Evolutionary conservation across 192 early-diverging fungal species (phyloP).

Genomic region (Irineochytrium annulatum): DNA sequence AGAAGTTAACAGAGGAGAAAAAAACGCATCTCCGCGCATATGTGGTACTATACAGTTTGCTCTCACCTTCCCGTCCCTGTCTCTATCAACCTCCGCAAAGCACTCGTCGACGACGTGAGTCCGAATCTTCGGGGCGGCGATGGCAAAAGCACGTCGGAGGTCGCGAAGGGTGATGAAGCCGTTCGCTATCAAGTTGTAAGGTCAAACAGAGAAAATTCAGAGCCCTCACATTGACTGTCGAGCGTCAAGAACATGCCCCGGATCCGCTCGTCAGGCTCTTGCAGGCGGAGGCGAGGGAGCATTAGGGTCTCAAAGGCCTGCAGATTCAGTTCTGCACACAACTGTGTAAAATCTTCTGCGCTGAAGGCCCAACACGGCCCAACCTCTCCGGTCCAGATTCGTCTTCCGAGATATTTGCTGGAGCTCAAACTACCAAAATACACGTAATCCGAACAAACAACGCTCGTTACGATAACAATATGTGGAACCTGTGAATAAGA

Average conservation of each 20-base stretch:
- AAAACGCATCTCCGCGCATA: neutral
- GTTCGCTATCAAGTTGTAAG: conserved; percentile 4
- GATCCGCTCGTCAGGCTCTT: conserved; percentile 22
- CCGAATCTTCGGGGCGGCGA: conserved; percentile 16
- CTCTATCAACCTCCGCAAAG: conserved; percentile 26
- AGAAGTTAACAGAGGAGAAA: neutral
- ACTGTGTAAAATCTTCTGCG: neutral
- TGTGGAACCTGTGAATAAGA: neutral
- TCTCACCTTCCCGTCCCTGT: conserved; percentile 17
- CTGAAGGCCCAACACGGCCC: neutral
- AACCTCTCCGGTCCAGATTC: conserved; percentile 10
- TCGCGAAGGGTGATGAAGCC: conserved; percentile 28
- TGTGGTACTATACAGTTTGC: neutral
- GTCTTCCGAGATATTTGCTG: neutral
- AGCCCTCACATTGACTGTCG: conserved; percentile 15
- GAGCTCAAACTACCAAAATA: conserved; percentile 14
- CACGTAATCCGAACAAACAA: neutral
- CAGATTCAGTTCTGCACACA: conserved; percentile 9
- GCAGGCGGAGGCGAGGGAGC: neutral
- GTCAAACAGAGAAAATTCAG: neutral
- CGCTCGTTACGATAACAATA: neutral
- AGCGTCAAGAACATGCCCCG: conserved; percentile 27
- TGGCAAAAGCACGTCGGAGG: conserved; percentile 5
- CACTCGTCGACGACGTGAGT: conserved; percentile 12
- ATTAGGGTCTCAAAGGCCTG: conserved; percentile 23